Evolutionary conservation across 305 asterid genomes (phyloP), one percentile per base, ranked within the genome.

Genomic region (Lippia alba): DNA sequence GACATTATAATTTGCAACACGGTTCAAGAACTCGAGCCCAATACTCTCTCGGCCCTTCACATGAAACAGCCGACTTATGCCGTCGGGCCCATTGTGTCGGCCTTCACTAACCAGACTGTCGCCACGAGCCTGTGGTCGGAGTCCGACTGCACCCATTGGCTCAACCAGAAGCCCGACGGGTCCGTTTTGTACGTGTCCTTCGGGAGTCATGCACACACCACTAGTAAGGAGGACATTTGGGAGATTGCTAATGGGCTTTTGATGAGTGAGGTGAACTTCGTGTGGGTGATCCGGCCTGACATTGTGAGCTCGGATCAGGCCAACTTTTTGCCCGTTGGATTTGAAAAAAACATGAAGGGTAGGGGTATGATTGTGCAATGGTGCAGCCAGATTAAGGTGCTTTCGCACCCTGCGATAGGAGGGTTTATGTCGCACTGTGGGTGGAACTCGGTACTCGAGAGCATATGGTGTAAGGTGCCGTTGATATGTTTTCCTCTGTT

Each of bases 401-500:
- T 93, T 0, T 89, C 94, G 0, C 89, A 93, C 36, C 90, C 87
- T 0, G 91, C 97, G 0, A 68, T 89, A 0, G 96, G 97, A 0
- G 96, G 94, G 7, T 93, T 93, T 59, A 6, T 93, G 53, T 83
- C 96, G 36, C 98, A 93, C 2, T 87, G 93, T 30, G 96, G 98
- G 24, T 93, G 98, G 97, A 93, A 93, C 56, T 93, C 98, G 40
- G 82, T 83, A 0, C 45, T 93, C 63, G 98, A 91, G 19, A 93
- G 97, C 14, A 84, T 91, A 49, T 87, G 89, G 88, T 86, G 88
- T 36, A 77, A 84, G 1, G 84, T 86, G 12, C 96, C 98, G 0
- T 51, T 91, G 49, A 72, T 93, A 3, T 91, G 98, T 46, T 82
- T 71, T 44, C 98, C 98, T 0, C 53, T 91, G 66, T 73, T 84